Evolutionary conservation across 768 basidiomycete genomes (phyloP).

Genomic region (Auriscalpium orientale): DNA sequence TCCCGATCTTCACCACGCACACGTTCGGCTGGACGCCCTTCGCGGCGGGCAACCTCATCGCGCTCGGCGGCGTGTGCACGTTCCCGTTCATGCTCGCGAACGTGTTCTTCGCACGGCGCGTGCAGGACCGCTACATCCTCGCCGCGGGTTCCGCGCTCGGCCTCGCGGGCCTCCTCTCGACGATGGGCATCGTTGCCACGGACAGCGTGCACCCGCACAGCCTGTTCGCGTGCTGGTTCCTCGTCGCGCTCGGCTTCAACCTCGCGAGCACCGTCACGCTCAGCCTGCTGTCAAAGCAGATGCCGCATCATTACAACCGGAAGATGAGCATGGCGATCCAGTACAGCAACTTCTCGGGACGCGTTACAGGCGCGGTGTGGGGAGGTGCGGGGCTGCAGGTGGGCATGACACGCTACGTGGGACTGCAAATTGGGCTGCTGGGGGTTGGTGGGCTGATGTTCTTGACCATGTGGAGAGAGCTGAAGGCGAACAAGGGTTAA

Average conservation of each 20-base stretch:
- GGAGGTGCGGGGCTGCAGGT: constrained; percentile 54
- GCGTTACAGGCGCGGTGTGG: constrained; percentile 59
- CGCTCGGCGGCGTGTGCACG: constrained; percentile 51
- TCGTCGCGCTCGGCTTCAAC: constrained; percentile 66
- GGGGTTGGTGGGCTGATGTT: constrained; percentile 51
- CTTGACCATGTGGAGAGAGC: constrained; percentile 47
- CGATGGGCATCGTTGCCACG: constrained; percentile 37
- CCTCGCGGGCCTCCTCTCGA: constrained; percentile 41
- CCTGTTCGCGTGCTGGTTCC: constrained; percentile 43
- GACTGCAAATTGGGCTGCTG: constrained; percentile 52
- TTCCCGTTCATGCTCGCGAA: constrained; percentile 64
- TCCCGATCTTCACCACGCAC: constrained; percentile 50
- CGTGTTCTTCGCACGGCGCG: constrained; percentile 45
- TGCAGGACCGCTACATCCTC: constrained; percentile 56
- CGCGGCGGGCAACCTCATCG: constrained; percentile 63
- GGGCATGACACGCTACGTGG: constrained; percentile 55
- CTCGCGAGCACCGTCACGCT: constrained; percentile 63
- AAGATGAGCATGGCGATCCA: constrained; percentile 54
- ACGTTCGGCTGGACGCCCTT: constrained; percentile 52
- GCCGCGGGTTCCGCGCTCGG: constrained; percentile 46
- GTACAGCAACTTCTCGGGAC: constrained; percentile 62
- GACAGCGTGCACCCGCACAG: constrained; percentile 38
- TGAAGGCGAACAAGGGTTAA: constrained; percentile 61
- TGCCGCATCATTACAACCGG: constrained; percentile 55
- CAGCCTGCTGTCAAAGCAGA: constrained; percentile 59